Evolutionary conservation across 768 basidiomycete species (phyloP).

Genomic region (Multifurca ochricompacta): DNA sequence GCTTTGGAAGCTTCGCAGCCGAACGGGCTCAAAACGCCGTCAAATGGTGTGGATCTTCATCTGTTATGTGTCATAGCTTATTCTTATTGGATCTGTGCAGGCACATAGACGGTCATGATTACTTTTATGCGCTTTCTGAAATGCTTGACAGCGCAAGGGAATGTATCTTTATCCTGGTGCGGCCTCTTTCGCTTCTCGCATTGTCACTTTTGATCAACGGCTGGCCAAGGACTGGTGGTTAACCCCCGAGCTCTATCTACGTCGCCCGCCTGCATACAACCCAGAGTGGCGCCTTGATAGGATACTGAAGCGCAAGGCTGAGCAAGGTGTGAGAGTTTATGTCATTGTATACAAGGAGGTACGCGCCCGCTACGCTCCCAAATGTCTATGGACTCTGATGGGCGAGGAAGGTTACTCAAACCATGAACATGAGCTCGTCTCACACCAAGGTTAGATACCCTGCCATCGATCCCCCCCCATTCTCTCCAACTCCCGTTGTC

Average conservation of each 20-base stretch:
- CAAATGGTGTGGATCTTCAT: slow-evolving; percentile 58
- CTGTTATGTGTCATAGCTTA: not conserved
- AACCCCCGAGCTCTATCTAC: slow-evolving; percentile 88
- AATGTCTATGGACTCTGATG: not conserved
- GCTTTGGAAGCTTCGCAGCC: slow-evolving; percentile 79
- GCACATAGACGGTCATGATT: slow-evolving; percentile 95
- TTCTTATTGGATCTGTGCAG: slow-evolving; percentile 26
- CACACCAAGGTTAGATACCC: slow-evolving; percentile 61
- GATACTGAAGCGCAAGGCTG: slow-evolving; percentile 78
- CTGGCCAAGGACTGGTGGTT: slow-evolving; percentile 78
- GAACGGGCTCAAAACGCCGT: slow-evolving; percentile 62
- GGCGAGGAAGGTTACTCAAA: slow-evolving; percentile 62
- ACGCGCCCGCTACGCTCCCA: not conserved
- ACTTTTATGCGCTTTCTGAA: slow-evolving; percentile 92
- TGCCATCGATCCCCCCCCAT: not conserved
- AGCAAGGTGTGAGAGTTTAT: slow-evolving; percentile 87
- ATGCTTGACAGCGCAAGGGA: slow-evolving; percentile 77
- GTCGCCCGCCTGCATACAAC: slow-evolving; percentile 80
- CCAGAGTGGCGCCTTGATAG: slow-evolving; percentile 87
- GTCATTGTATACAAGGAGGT: slow-evolving; percentile 94
- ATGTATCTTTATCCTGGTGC: slow-evolving; percentile 80
- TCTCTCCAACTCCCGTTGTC: too few species aligned
- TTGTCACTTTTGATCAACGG: not conserved
- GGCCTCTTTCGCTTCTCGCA: not conserved
- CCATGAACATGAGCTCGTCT: slow-evolving; percentile 81